These are phyloP conservation scores for Flaveria linearis DNA, from an alignment of 129 eudicot species.

Conservation along the genomic window DNA sequence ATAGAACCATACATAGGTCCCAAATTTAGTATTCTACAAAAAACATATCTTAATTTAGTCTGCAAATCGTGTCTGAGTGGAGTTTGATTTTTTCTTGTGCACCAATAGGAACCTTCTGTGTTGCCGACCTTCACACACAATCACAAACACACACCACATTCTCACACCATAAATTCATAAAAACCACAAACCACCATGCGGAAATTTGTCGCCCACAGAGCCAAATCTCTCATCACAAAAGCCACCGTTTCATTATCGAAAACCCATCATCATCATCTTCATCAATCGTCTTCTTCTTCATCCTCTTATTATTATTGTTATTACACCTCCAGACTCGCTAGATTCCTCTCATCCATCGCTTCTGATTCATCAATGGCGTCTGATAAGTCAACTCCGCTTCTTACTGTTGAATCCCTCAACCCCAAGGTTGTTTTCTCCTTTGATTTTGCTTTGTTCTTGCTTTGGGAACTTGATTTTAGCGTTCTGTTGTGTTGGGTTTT, in stretches of 20 bases:
- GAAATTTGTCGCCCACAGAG: conserved; percentile 66
- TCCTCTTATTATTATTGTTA: background rate
- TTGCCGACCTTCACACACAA: background rate
- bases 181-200: conserved; percentile 52
- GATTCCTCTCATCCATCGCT: conserved; percentile 37
- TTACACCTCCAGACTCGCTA: conserved; percentile 23
- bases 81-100: conserved; percentile 18
- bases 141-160: background rate
- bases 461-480: background rate
- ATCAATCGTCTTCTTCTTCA: conserved; percentile 14
- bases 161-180: conserved; percentile 12
- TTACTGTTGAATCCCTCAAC: conserved; percentile 58
- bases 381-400: conserved; percentile 44
- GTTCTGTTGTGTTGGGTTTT: background rate
- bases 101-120: conserved; percentile 24
- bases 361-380: conserved; percentile 38
- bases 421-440: conserved; percentile 54
- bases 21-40: background rate
- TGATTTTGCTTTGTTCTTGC: background rate
- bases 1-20: background rate
- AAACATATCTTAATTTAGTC: background rate
- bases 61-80: conserved; percentile 27
- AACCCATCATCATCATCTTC: background rate
- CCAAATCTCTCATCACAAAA: conserved; percentile 39
- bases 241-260: conserved; percentile 14